Conservation (phyloP, 2,329 filamentous ascomycete species). For the Talaromyces funiculosus region DNA sequence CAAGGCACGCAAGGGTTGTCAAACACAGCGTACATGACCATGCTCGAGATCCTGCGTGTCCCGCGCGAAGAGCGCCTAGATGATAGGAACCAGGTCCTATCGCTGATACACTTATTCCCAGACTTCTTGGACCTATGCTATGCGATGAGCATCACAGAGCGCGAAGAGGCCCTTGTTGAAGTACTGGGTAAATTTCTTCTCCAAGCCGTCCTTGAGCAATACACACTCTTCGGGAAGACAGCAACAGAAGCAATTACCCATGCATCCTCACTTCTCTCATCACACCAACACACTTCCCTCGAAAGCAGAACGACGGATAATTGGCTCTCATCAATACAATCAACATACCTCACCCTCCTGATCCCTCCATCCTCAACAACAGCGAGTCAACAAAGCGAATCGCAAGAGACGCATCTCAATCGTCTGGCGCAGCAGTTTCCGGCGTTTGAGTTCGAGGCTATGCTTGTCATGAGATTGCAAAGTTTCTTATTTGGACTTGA, state of each 20-base stretch:
- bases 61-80: constrained; percentile 19
- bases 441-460: constrained; percentile 34
- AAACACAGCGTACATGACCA: neutral
- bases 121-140: constrained; percentile 46
- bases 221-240: constrained; percentile 34
- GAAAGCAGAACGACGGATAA: neutral
- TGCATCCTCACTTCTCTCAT: constrained; percentile 13
- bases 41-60: constrained; percentile 25
- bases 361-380: neutral
- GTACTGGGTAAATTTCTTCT: constrained; percentile 46
- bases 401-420: neutral
- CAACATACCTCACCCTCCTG: constrained; percentile 2
- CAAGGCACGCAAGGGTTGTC: neutral
- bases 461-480: constrained; percentile 38
- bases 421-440: constrained; percentile 20
- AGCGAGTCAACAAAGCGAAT: neutral
- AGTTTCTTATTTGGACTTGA: constrained; percentile 40
- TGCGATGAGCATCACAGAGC: neutral
- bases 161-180: constrained; percentile 33
- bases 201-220: constrained; percentile 48
- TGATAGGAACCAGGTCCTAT: constrained; percentile 19
- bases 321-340: neutral
- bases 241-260: constrained; percentile 35
- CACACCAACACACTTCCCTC: neutral
- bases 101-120: constrained; percentile 40